Evolutionary conservation across 495 filamentous ascomycete species (phyloP).

Genomic region (Lindgomyces ingoldianus): DNA sequence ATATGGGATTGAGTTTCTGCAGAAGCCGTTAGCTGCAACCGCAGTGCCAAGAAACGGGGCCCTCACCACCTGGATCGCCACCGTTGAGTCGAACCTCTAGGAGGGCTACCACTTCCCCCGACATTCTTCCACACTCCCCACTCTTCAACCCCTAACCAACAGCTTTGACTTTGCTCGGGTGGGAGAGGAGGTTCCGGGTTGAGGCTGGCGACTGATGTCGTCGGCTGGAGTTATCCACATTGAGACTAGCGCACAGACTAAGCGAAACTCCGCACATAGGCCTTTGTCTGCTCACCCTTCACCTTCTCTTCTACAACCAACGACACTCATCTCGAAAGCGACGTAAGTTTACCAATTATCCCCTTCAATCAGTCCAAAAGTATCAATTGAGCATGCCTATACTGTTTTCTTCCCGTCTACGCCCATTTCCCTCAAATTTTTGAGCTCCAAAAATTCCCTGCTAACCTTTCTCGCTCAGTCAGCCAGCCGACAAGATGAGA

Average conservation of each 20-base stretch:
- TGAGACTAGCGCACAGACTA: conserved; percentile 12
- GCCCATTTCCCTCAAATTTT: background rate
- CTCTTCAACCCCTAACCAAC: background rate
- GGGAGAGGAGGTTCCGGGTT: background rate
- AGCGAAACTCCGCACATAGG: conserved; percentile 36
- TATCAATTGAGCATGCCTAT: conserved; percentile 27
- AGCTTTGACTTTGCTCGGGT: background rate
- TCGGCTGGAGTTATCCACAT: conserved; percentile 8
- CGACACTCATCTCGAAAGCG: conserved; percentile 40
- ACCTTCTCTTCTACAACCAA: conserved; percentile 30
- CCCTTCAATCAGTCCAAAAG: background rate
- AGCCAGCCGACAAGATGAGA: conserved; percentile 73
- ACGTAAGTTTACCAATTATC: conserved; percentile 29
- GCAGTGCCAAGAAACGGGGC: background rate
- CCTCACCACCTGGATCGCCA: conserved; percentile 12
- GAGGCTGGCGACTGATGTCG: background rate
- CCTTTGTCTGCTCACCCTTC: background rate
- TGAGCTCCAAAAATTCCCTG: conserved; percentile 42
- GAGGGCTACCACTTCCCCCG: conserved; percentile 23
- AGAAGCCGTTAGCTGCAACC: background rate
- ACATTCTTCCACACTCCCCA: conserved; percentile 4
- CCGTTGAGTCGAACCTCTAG: conserved; percentile 20
- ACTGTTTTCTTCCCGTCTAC: conserved; percentile 1
- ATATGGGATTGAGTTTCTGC: conserved; percentile 15
- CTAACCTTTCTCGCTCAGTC: conserved; percentile 38